Percentiles rank a stretch among this genome's conserved stretches.
Conservation (phyloP, 1,284 basidiomycete genomes). For the Rugosomyces carneus region DNA sequence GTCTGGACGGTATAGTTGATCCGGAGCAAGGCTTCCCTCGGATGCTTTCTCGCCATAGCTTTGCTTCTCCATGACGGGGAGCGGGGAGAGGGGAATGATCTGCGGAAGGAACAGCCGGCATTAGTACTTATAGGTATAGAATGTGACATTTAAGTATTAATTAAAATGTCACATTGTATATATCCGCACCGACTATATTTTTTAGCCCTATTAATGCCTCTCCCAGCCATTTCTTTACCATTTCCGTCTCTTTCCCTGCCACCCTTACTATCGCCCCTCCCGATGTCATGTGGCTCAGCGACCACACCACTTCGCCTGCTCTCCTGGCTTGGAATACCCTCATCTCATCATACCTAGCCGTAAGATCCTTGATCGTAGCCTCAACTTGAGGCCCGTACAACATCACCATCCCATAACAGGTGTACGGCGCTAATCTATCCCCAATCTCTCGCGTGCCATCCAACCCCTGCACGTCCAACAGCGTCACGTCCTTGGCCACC, state of each 20-base stretch:
- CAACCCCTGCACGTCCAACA: slow-evolving; percentile 52
- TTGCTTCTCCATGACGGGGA: slow-evolving; percentile 15
- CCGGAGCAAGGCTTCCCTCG: slow-evolving; percentile 15
- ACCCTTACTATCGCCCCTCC: slow-evolving; percentile 56
- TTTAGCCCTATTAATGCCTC: slow-evolving; percentile 45
- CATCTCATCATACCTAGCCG: slow-evolving; percentile 44
- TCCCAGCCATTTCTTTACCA: slow-evolving; percentile 64
- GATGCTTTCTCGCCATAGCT: slow-evolving; percentile 9
- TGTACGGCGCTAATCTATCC: slow-evolving; percentile 66
- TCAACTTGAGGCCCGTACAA: slow-evolving; percentile 61
- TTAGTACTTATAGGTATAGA: neutral
- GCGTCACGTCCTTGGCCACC: slow-evolving; percentile 69
- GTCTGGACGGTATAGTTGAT: slow-evolving; percentile 31
- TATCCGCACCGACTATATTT: slow-evolving; percentile 53
- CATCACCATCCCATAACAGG: slow-evolving; percentile 80
- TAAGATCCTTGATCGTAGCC: slow-evolving; percentile 39
- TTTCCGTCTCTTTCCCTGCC: slow-evolving; percentile 68
- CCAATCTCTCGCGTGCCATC: slow-evolving; percentile 40
- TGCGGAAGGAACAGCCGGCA: slow-evolving; percentile 10
- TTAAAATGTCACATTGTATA: slow-evolving; percentile 36
- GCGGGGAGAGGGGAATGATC: slow-evolving; percentile 6
- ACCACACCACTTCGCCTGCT: slow-evolving; percentile 71
- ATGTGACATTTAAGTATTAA: neutral
- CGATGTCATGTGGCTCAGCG: slow-evolving; percentile 49
- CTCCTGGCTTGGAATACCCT: slow-evolving; percentile 52